Conservation (phyloP, 306 rosid species). For the Betula pendula region DNA sequence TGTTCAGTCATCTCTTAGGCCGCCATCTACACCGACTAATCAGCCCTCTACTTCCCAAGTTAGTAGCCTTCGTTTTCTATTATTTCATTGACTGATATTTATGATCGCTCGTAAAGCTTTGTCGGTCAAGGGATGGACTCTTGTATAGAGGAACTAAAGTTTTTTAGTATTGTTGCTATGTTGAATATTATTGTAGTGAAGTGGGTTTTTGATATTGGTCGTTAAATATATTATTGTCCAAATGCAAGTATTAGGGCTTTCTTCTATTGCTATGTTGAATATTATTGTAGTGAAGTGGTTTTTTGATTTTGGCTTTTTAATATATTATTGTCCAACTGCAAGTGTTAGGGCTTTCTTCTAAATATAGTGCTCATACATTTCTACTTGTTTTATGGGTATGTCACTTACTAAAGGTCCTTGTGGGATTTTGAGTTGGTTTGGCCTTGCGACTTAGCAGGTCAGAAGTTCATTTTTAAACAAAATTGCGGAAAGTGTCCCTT, state of each 20-base stretch:
- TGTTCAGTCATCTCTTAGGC: constrained; percentile 69
- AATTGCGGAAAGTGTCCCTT: too few relatives aligned
- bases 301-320: not conserved
- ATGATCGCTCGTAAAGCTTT: not conserved
- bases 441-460: too few relatives aligned
- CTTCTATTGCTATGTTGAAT: not conserved
- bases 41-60: constrained; percentile 76
- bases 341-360: not conserved
- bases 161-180: too few relatives aligned
- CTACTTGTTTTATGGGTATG: too few relatives aligned
- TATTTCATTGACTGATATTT: not conserved
- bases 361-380: not conserved
- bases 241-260: not conserved
- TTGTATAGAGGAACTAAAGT: too few relatives aligned
- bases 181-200: not conserved
- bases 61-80: constrained; percentile 30
- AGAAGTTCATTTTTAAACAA: too few relatives aligned
- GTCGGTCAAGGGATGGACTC: not conserved
- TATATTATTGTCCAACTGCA: too few relatives aligned
- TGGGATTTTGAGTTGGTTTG: too few relatives aligned
- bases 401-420: not conserved
- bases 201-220: not conserved
- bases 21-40: constrained; percentile 51
- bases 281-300: not conserved
- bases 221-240: too few relatives aligned